These are phyloP conservation scores for Neospermospora avenae DNA, from an alignment of 2,329 filamentous ascomycete genomes.

Conservation along the genomic window DNA sequence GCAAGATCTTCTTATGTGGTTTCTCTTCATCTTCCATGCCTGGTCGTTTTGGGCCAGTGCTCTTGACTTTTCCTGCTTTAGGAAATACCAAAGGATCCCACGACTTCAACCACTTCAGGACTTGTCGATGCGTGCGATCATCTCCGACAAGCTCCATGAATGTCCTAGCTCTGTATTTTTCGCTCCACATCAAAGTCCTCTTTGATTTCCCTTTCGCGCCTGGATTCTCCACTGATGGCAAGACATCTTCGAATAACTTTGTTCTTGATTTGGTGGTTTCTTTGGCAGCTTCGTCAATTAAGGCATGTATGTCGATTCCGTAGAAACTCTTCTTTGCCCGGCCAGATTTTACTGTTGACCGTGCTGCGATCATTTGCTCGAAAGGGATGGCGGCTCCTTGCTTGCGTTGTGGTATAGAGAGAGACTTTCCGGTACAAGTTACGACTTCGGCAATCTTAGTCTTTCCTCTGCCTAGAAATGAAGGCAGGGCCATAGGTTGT, in stretches of 20 bases:
- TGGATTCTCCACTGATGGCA: slow-evolving; percentile 41
- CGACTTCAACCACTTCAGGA: slow-evolving; percentile 87
- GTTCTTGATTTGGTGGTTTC: slow-evolving; percentile 6
- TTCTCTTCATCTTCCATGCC: slow-evolving; percentile 62
- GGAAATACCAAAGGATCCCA: slow-evolving; percentile 96
- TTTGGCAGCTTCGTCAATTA: slow-evolving; percentile 58
- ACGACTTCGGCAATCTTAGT: slow-evolving; percentile 24
- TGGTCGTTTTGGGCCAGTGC: slow-evolving; percentile 41
- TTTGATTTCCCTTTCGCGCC: slow-evolving; percentile 27
- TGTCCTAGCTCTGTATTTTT: slow-evolving; percentile 90
- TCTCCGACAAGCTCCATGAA: slow-evolving; percentile 95
- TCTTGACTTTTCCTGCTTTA: slow-evolving; percentile 54
- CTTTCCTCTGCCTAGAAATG: slow-evolving; percentile 20
- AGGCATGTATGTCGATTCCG: slow-evolving; percentile 83
- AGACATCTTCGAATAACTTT: slow-evolving; percentile 23
- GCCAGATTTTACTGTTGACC: slow-evolving; percentile 64
- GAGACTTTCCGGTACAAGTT: slow-evolving; percentile 47
- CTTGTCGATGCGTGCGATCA: slow-evolving; percentile 85
- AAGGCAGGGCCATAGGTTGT: slow-evolving; percentile 19
- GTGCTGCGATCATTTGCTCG: slow-evolving; percentile 63
- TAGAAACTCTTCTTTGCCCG: slow-evolving; percentile 77
- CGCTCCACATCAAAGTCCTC: slow-evolving; percentile 76
- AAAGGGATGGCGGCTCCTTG: slow-evolving; percentile 50
- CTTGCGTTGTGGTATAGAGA: slow-evolving; percentile 54
- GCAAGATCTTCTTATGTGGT: slow-evolving; percentile 79